Conservation (phyloP, 768 basidiomycete species). For the Trametes coccinea region DNA sequence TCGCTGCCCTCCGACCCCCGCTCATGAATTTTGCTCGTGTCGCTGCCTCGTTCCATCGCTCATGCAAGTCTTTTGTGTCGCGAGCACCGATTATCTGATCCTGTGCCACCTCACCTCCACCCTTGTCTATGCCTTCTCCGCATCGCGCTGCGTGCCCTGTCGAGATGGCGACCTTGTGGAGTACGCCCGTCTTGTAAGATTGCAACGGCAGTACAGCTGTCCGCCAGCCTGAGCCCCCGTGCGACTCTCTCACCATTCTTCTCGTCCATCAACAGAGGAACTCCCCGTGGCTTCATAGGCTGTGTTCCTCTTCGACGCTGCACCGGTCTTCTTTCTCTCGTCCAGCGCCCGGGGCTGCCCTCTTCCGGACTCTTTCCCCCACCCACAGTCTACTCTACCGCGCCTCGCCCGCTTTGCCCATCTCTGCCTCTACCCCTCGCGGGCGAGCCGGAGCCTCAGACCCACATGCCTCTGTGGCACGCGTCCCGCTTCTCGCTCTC, state of each 20-base stretch:
- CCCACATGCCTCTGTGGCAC: not conserved
- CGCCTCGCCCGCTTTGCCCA: constrained; percentile 4
- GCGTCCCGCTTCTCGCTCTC: not conserved
- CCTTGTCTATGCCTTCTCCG: not conserved
- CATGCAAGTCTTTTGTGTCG: not conserved
- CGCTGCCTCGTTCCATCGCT: no score
- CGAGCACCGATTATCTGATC: not conserved
- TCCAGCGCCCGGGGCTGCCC: not conserved
- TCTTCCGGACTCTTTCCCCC: not conserved
- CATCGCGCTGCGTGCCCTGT: not conserved
- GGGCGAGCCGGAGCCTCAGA: not conserved
- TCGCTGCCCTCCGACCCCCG: not conserved
- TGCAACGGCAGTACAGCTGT: not conserved
- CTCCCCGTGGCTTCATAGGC: constrained; percentile 5
- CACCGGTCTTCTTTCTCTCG: not conserved
- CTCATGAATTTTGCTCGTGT: not conserved
- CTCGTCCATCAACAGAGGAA: constrained; percentile 13
- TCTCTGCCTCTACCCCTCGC: not conserved
- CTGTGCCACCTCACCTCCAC: not conserved
- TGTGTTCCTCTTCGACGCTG: constrained; percentile 12
- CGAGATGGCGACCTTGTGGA: constrained; percentile 13
- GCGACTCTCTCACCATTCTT: not conserved
- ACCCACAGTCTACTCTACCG: not conserved
- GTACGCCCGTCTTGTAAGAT: not conserved
- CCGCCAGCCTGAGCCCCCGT: not conserved